phyloP scores from a whole-genome alignment of 495 filamentous ascomycete genomes.

The Hyphodiscus hymeniophilus region DNA sequence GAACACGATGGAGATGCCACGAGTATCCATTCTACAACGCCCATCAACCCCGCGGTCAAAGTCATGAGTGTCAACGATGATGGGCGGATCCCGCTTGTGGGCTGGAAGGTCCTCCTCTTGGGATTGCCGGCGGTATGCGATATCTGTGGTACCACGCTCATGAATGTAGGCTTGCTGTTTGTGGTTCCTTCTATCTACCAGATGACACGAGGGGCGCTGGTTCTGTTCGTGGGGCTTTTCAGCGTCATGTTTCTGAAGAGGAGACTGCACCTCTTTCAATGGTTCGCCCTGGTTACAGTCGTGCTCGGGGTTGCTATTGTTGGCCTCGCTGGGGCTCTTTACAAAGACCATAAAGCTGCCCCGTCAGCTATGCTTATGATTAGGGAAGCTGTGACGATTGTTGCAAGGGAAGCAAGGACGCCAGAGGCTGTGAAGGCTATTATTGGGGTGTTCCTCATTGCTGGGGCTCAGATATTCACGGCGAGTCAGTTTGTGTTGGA shows the following conservation, averaged over 20 bases:
- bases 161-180: conserved; percentile 92
- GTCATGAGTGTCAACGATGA: conserved; percentile 36
- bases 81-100: conserved; percentile 50
- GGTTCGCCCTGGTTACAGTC: conserved; percentile 78
- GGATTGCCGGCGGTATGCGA: conserved; percentile 88
- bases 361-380: conserved; percentile 11
- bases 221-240: conserved; percentile 92
- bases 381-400: conserved; percentile 9
- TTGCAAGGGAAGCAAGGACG: conserved; percentile 28
- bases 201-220: conserved; percentile 92
- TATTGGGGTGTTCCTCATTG: conserved; percentile 81
- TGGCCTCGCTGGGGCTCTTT: conserved; percentile 78
- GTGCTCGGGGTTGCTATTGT: conserved; percentile 84
- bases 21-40: conserved; percentile 29
- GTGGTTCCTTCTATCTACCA: conserved; percentile 95
- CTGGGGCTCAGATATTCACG: conserved; percentile 91
- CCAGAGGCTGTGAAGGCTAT: conserved; percentile 62
- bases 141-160: conserved; percentile 88
- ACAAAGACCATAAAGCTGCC: conserved; percentile 49
- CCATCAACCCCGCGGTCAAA: conserved; percentile 43
- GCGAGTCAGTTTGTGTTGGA: conserved; percentile 94
- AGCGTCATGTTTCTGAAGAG: conserved; percentile 83
- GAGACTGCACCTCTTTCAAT: conserved; percentile 74
- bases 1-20: conserved; percentile 38
- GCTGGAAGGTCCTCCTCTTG: conserved; percentile 67